Percentiles rank a stretch among this genome's conserved stretches.
Conservation (phyloP, 2,329 filamentous ascomycete species). For the Aspergillus sp. region DNA sequence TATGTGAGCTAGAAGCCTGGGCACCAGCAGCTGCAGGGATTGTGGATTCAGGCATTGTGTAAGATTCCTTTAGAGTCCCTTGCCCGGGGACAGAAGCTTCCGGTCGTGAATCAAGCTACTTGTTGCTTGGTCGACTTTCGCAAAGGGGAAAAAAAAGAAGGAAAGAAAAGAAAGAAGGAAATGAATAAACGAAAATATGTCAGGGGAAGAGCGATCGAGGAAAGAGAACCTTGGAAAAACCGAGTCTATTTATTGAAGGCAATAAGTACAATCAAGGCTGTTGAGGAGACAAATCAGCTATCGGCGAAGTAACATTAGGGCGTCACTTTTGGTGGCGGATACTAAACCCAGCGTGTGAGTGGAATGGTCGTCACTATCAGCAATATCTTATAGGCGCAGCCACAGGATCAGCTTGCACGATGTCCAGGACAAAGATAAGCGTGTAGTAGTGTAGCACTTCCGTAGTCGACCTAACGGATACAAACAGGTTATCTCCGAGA, state of each 20-base stretch:
- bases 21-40: background rate
- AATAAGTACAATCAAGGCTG: background rate
- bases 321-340: background rate
- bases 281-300: background rate
- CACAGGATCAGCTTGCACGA: background rate
- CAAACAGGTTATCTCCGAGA: background rate
- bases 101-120: background rate
- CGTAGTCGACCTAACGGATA: background rate
- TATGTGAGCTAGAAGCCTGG: slow-evolving; percentile 5
- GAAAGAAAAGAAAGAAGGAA: too few relatives aligned
- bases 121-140: background rate
- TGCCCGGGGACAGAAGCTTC: background rate
- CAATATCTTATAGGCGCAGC: background rate
- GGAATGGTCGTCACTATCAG: background rate
- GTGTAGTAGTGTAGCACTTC: background rate
- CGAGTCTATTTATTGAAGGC: background rate
- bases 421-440: slow-evolving; percentile 1
- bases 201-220: background rate
- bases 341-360: background rate
- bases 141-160: too few relatives aligned
- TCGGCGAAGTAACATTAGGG: background rate
- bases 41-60: slow-evolving; percentile 2
- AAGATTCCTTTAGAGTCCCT: background rate
- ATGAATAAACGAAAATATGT: too few relatives aligned
- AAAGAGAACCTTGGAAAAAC: background rate